Percentiles rank a stretch among this genome's conserved stretches.
Conservation (phyloP, 495 filamentous ascomycete genomes). For the Penicillium taxi region DNA sequence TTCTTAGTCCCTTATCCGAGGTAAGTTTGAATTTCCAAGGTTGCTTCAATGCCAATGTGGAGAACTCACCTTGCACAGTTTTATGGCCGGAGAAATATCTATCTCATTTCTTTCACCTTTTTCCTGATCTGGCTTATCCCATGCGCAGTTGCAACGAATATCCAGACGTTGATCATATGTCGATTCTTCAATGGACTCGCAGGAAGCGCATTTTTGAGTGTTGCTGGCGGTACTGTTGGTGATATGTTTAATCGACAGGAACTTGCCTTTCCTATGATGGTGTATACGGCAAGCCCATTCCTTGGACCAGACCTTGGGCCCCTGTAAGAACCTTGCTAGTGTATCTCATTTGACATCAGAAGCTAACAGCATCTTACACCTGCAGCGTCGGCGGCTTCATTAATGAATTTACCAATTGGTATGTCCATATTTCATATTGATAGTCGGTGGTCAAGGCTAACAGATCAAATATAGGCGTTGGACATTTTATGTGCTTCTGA, state of each 20-base stretch:
- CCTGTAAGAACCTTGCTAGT: conserved; percentile 35
- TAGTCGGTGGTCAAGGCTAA: conserved; percentile 6
- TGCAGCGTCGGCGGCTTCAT: conserved; percentile 59
- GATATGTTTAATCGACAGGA: conserved; percentile 75
- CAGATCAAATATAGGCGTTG: conserved; percentile 50
- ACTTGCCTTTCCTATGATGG: conserved; percentile 69
- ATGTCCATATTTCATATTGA: conserved; percentile 4
- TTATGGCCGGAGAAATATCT: conserved; percentile 81
- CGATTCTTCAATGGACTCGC: conserved; percentile 82
- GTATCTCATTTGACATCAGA: no score
- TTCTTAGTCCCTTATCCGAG: conserved; percentile 59
- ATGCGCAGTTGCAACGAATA: conserved; percentile 77
- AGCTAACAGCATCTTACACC: not conserved
- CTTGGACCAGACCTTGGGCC: conserved; percentile 51
- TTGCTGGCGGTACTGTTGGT: conserved; percentile 85
- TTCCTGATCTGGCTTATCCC: conserved; percentile 86
- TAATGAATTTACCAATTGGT: conserved; percentile 69
- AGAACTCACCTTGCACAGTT: no score
- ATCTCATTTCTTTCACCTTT: conserved; percentile 64
- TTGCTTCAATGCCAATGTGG: conserved; percentile 20
- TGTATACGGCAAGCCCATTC: conserved; percentile 74
- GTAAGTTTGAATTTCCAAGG: conserved; percentile 17
- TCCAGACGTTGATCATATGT: conserved; percentile 70
- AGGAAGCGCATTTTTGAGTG: conserved; percentile 80
- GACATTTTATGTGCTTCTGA: conserved; percentile 82